Base-by-base conservation (phyloP, 805 yeast species). In the Wickerhamiella shivajii region DNA sequence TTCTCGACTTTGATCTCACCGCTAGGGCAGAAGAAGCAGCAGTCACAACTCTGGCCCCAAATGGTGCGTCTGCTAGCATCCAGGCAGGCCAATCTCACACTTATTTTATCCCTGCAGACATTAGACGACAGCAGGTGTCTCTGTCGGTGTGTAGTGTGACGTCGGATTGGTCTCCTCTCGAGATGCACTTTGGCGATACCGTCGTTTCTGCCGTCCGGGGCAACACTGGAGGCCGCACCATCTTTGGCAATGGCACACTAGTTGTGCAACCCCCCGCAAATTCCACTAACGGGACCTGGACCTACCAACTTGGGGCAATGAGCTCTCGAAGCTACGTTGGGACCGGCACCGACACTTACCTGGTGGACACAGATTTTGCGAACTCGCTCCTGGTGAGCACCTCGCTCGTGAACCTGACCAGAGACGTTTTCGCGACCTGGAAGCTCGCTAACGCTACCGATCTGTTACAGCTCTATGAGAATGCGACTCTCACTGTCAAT, bases 281-380 rank as follows among this genome's bases (percentile, higher is more conserved):
- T 20, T 10, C 34, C 7, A 11, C 10, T 5, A 22, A 24, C 14
- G 50, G 44, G 11, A 25, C 36, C 7, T 77, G 85, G 85, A 42
- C 60, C 6, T 78, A 74, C 46, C 69, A 73, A 47, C 52, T 83
- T 21, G 85, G 81, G 3, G 67, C 71, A 2, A 50, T 43, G 9
- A 13, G 17, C 4, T 72, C 81, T 8, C 40, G 39, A 9, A 17
- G 39, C 8, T 23, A 16, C 19, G 38, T 29, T 13, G 29, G 18
- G 14, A 22, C 25, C 9, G 27, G 18, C 4, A 41, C 48, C 8
- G 41, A 44, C 17, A 38, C 55, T n/a, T 56, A 45, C 22, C 56
- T 77, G 12, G 67, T 78, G 2, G 94, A 81, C 49, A 57, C 84
- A 0, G 93, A 80, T 53, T 67, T 69, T 45, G 59, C 62, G 12